Percentiles rank a stretch among this genome's conserved stretches.
Conservation (phyloP, 129 eudicot genomes). For the Lactuca saligna region DNA sequence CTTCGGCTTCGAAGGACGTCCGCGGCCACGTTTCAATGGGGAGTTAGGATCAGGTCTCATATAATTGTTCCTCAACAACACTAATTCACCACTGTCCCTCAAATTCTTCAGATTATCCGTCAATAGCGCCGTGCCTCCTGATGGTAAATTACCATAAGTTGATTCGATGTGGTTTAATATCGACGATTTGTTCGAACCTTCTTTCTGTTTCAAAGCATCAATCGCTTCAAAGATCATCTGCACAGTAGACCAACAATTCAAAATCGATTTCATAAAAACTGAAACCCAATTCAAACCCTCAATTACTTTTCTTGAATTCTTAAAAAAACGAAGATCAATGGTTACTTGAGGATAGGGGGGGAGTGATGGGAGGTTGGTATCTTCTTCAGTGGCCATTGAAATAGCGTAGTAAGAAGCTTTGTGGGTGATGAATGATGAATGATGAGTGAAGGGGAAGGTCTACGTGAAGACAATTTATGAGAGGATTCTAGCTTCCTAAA, state of each 20-base stretch:
- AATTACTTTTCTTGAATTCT: neutral
- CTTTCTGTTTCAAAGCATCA: slow-evolving; percentile 41
- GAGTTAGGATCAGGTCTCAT: slow-evolving; percentile 36
- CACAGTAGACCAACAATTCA: neutral
- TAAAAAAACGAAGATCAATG: neutral
- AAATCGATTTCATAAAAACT: neutral
- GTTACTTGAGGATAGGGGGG: neutral
- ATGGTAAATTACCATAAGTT: slow-evolving; percentile 47
- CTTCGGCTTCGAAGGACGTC: slow-evolving; percentile 64
- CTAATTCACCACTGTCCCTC: slow-evolving; percentile 44
- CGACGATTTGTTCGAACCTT: slow-evolving; percentile 52
- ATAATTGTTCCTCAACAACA: slow-evolving; percentile 52
- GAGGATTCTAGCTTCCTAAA: neutral
- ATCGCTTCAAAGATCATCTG: slow-evolving; percentile 64
- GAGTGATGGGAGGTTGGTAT: neutral
- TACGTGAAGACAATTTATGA: neutral
- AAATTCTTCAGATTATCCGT: slow-evolving; percentile 35
- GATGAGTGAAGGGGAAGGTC: neutral
- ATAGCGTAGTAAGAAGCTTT: neutral
- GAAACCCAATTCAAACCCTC: neutral
- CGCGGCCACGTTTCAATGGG: slow-evolving; percentile 57
- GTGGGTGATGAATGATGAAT: no score
- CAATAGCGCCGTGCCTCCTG: slow-evolving; percentile 32
- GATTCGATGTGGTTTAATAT: slow-evolving; percentile 48
- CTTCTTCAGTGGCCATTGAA: neutral